A percentile compares a stretch with the other conserved stretches of the same genome.
These are phyloP conservation scores for Candida broadrunensis DNA, from an alignment of 805 yeast genomes.

Conservation along the genomic window DNA sequence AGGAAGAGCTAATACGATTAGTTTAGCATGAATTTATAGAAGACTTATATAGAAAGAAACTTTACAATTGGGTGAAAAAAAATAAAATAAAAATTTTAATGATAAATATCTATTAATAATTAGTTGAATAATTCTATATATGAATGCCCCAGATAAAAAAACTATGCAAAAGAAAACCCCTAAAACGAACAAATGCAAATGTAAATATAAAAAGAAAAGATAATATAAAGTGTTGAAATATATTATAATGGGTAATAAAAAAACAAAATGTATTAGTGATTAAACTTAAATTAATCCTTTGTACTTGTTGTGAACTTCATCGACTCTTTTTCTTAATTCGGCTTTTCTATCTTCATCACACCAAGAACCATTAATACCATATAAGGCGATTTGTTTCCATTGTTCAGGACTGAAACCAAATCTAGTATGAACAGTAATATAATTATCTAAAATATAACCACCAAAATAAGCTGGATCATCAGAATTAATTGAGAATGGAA, in stretches of 20 bases:
- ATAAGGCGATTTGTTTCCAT: constrained; percentile 64
- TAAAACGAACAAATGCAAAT: not conserved
- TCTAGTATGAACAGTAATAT: constrained; percentile 53
- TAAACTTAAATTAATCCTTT: constrained; percentile 7
- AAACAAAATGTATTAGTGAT: not conserved
- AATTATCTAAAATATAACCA: constrained; percentile 79
- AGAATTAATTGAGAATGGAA: constrained; percentile 68
- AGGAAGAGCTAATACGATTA: constrained; percentile 33
- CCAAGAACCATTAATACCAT: constrained; percentile 75
- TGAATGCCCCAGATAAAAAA: not conserved
- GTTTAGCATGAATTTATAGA: constrained; percentile 29
- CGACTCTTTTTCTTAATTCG: constrained; percentile 44
- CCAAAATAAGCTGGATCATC: constrained; percentile 65
- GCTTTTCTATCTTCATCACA: constrained; percentile 54
- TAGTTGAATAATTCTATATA: not conserved
- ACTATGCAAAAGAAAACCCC: not conserved
- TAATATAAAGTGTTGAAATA: not conserved
- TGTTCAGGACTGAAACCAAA: constrained; percentile 59
- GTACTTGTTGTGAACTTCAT: constrained; percentile 40
- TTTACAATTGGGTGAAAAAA: too few relatives aligned
- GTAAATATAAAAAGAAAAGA: not conserved
- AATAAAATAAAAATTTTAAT: too few relatives aligned
- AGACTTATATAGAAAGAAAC: too few relatives aligned
- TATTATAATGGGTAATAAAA: not conserved
- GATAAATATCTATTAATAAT: too few relatives aligned